A percentile compares a stretch with the other conserved stretches of the same genome.
These are phyloP conservation scores for Colletotrichum tropicicola DNA, from an alignment of 2,329 filamentous ascomycete genomes.

Conservation along the genomic window DNA sequence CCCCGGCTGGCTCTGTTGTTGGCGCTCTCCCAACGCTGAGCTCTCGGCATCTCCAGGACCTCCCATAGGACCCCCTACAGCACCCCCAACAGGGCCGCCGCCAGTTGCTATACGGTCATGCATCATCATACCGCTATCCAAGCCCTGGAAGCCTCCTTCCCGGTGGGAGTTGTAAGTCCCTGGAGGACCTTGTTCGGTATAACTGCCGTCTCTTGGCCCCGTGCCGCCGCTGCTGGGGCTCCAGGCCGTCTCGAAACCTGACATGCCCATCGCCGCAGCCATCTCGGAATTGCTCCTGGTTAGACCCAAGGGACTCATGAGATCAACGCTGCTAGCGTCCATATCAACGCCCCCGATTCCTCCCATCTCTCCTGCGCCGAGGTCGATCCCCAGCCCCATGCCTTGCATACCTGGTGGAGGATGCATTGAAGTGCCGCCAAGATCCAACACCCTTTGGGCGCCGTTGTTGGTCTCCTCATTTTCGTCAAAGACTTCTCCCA, in stretches of 20 bases:
- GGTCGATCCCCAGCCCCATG: constrained; percentile 18
- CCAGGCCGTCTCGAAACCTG: constrained; percentile 22
- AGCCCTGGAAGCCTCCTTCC: constrained; percentile 1
- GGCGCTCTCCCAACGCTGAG: not conserved
- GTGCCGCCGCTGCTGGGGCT: constrained; percentile 25
- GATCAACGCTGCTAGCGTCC: constrained; percentile 19
- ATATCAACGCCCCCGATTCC: constrained; percentile 18
- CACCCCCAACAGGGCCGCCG: constrained; percentile 2
- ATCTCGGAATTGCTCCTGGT: constrained; percentile 29
- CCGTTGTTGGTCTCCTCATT: constrained; percentile 15
- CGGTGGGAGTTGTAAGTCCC: not conserved
- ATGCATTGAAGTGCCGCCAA: constrained; percentile 10
- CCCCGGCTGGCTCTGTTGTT: constrained; percentile 16
- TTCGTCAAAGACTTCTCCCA: constrained; percentile 24
- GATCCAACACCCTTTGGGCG: constrained; percentile 1
- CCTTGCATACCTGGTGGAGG: not conserved
- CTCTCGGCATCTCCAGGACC: not conserved
- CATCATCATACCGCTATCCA: constrained; percentile 3
- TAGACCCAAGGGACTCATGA: constrained; percentile 28
- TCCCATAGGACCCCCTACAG: not conserved
- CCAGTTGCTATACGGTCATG: constrained; percentile 14
- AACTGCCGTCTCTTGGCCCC: constrained; percentile 13
- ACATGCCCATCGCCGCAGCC: constrained; percentile 23
- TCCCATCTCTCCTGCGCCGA: constrained; percentile 1
- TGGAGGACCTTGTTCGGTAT: constrained; percentile 4